These are phyloP conservation scores for Mycena vitilis DNA, from an alignment of 768 basidiomycete genomes.

Conservation along the genomic window DNA sequence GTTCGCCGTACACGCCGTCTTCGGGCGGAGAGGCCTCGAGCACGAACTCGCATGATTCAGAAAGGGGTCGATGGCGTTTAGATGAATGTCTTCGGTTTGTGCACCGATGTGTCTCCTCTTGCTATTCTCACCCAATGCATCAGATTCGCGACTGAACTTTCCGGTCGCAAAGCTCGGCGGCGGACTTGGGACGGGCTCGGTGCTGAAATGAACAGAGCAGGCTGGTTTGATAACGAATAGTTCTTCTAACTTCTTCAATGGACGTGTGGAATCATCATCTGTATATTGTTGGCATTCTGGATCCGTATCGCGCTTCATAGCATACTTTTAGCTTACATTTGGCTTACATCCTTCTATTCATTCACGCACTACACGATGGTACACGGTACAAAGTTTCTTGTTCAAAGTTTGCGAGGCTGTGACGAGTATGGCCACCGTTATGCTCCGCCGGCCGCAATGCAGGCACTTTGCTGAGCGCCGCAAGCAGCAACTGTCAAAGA, in stretches of 20 bases:
- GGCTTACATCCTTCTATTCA: too few species aligned
- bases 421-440: too few species aligned
- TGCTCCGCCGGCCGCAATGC: slow-evolving; percentile 14
- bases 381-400: too few species aligned
- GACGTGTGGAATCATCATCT: too few species aligned
- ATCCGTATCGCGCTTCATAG: too few species aligned
- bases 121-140: slow-evolving; percentile 7
- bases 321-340: too few species aligned
- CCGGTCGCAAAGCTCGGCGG: slow-evolving; percentile 77
- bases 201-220: slow-evolving; percentile 77
- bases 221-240: slow-evolving; percentile 72
- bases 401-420: too few species aligned
- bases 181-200: slow-evolving; percentile 75
- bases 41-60: slow-evolving; percentile 48
- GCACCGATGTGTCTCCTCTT: background rate
- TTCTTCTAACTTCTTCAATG: background rate
- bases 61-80: slow-evolving; percentile 74
- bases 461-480: slow-evolving; percentile 3
- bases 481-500: slow-evolving; percentile 26
- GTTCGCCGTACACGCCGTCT: slow-evolving; percentile 79
- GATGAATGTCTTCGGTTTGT: slow-evolving; percentile 84
- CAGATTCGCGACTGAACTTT: slow-evolving; percentile 87
- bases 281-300: too few species aligned
- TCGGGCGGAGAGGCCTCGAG: slow-evolving; percentile 53
- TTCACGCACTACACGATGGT: too few species aligned